Percentiles rank a stretch among this genome's conserved stretches.
Conservation (phyloP, 768 basidiomycete species). For the Amanita fuliginea region DNA sequence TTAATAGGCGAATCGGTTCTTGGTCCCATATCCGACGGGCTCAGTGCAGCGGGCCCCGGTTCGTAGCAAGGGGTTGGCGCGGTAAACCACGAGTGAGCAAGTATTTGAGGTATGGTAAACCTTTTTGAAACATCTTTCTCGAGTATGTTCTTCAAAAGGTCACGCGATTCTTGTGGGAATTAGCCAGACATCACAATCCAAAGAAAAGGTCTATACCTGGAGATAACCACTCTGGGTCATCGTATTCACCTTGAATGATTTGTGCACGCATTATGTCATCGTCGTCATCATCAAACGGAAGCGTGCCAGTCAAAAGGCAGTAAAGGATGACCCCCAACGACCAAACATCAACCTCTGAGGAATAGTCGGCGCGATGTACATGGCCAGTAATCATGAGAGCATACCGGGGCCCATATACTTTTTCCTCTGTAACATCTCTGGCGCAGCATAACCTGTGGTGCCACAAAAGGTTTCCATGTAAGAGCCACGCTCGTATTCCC, state of each 20-base stretch:
- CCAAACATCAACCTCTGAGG: conserved; percentile 88
- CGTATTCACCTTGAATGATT: conserved; percentile 79
- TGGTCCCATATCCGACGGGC: conserved; percentile 13
- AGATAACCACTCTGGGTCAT: conserved; percentile 89
- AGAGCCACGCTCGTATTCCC: conserved; percentile 72
- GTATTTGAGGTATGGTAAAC: conserved; percentile 72
- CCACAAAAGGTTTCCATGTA: conserved; percentile 93
- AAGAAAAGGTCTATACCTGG: conserved; percentile 39
- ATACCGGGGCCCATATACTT: conserved; percentile 85
- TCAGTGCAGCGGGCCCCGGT: conserved; percentile 8
- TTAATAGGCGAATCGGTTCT: conserved; percentile 11
- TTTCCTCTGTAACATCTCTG: conserved; percentile 82
- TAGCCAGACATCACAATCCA: conserved; percentile 1
- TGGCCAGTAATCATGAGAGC: conserved; percentile 14
- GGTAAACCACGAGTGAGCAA: conserved; percentile 78
- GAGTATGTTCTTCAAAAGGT: conserved; percentile 70
- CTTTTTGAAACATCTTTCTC: conserved; percentile 69
- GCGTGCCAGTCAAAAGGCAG: conserved; percentile 76
- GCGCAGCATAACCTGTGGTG: conserved; percentile 88
- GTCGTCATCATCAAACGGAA: conserved; percentile 89
- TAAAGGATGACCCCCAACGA: conserved; percentile 90
- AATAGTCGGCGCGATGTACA: conserved; percentile 5
- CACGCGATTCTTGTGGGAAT: conserved; percentile 59
- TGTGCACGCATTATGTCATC: conserved; percentile 73
- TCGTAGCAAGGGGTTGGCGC: neutral